Percentiles rank a stretch among this genome's conserved stretches.
These are phyloP conservation scores for Skeletonema menzelii DNA, from an alignment of 108 stramenopile genomes.

Conservation along the genomic window DNA sequence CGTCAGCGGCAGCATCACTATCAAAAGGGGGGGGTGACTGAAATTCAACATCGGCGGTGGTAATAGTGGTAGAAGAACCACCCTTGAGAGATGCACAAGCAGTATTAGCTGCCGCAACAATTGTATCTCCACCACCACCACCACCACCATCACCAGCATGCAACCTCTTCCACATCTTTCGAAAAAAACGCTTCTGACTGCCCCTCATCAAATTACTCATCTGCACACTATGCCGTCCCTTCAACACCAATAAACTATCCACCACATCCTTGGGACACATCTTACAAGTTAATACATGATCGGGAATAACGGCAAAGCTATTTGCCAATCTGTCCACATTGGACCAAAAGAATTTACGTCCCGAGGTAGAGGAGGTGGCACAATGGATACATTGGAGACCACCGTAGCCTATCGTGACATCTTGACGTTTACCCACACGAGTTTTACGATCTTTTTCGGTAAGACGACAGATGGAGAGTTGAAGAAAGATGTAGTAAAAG, in stretches of 20 bases:
- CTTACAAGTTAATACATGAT: conserved; percentile 80
- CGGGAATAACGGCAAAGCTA: conserved; percentile 88
- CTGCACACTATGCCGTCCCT: conserved; percentile 69
- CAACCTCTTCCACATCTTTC: conserved; percentile 84
- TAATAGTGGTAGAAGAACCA: not conserved
- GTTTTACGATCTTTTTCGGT: conserved; percentile 83
- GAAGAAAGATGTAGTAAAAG: conserved; percentile 83
- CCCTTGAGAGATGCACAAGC: not conserved
- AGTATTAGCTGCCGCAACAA: not conserved
- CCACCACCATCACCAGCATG: conserved; percentile 58
- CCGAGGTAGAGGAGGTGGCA: conserved; percentile 41
- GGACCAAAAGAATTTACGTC: conserved; percentile 90
- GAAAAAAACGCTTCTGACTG: conserved; percentile 85
- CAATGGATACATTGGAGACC: conserved; percentile 87
- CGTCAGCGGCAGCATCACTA: not conserved
- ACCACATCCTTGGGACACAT: conserved; percentile 66
- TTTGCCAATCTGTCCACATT: conserved; percentile 84
- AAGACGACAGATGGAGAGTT: conserved; percentile 76
- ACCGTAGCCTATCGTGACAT: conserved; percentile 78
- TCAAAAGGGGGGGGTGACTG: not conserved
- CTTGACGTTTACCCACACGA: conserved; percentile 83
- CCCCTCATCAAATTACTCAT: conserved; percentile 78
- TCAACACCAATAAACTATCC: conserved; percentile 66
- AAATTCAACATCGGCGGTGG: not conserved
- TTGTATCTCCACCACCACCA: not conserved